These are phyloP conservation scores for Holtermanniella nyarrowii DNA, from an alignment of 768 basidiomycete genomes.

Conservation along the genomic window DNA sequence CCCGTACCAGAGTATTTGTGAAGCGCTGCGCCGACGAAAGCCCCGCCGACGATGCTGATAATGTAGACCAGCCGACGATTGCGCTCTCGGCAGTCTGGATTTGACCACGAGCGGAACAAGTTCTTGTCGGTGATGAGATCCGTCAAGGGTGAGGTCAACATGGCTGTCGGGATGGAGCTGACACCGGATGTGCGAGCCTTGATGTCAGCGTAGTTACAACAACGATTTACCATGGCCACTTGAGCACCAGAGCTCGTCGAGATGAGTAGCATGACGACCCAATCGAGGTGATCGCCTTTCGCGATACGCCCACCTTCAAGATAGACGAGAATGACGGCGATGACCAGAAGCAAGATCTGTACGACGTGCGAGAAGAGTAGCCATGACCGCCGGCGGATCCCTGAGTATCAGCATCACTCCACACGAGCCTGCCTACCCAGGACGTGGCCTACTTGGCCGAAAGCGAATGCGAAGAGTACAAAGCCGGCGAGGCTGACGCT, in stretches of 20 bases:
- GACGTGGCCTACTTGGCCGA: slow-evolving; percentile 28
- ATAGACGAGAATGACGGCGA: slow-evolving; percentile 20
- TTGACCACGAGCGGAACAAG: slow-evolving; percentile 9
- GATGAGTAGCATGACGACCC: slow-evolving; percentile 20
- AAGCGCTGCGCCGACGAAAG: slow-evolving; percentile 24
- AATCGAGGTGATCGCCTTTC: slow-evolving; percentile 17
- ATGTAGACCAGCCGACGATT: slow-evolving; percentile 26
- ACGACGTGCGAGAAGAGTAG: slow-evolving; percentile 12
- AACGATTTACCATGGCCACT: slow-evolving; percentile 14
- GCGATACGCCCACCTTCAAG: slow-evolving; percentile 6
- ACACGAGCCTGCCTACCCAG: slow-evolving; percentile 13
- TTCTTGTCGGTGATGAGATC: slow-evolving; percentile 27
- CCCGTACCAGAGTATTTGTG: slow-evolving; percentile 24
- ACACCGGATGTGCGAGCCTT: slow-evolving; percentile 22
- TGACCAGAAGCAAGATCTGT: slow-evolving; percentile 16
- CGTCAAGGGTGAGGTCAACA: slow-evolving; percentile 28
- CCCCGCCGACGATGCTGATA: slow-evolving; percentile 23
- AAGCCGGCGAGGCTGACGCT: slow-evolving; percentile 25
- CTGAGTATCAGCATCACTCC: slow-evolving; percentile 4
- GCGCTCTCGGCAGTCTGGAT: slow-evolving; percentile 9
- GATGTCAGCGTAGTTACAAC: too few relatives aligned
- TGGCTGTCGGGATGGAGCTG: slow-evolving; percentile 25
- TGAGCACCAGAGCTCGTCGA: slow-evolving; percentile 30
- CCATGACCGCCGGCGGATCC: slow-evolving; percentile 25
- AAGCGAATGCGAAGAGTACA: slow-evolving; percentile 16